phyloP scores from a whole-genome alignment of 768 basidiomycete species.

The Boletus rubropictus region DNA sequence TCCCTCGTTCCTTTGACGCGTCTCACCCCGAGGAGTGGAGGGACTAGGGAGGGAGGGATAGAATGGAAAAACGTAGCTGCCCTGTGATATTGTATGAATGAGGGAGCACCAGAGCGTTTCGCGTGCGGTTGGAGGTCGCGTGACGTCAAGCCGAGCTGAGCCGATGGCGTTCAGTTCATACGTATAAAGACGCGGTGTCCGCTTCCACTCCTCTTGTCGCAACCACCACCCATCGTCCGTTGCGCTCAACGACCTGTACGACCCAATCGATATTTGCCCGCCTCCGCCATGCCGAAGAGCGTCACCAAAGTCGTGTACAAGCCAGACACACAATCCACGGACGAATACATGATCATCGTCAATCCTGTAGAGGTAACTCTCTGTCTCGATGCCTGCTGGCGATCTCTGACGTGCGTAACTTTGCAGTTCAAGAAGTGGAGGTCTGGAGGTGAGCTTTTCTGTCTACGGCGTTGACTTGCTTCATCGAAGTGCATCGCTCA shows the following conservation, averaged over 20 bases:
- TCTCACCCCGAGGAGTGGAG: constrained; percentile 18
- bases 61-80: constrained; percentile 24
- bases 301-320: constrained; percentile 76
- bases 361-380: constrained; percentile 54
- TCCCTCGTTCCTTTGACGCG: constrained; percentile 48
- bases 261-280: too few relatives aligned
- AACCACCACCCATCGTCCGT: constrained; percentile 6
- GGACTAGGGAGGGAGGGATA: constrained; percentile 8
- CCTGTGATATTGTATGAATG: constrained; percentile 9
- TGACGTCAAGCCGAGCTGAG: constrained; percentile 21
- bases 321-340: constrained; percentile 62
- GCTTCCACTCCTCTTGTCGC: not conserved
- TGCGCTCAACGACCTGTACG: not conserved
- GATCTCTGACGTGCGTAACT: constrained; percentile 6
- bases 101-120: constrained; percentile 7
- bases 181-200: constrained; percentile 27
- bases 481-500: constrained; percentile 9
- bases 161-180: too few relatives aligned
- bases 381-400: constrained; percentile 1
- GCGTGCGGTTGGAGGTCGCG: too few relatives aligned
- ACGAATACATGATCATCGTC: constrained; percentile 69
- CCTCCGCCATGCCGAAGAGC: constrained; percentile 36
- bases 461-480: not conserved
- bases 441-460: constrained; percentile 54
- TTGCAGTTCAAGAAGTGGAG: constrained; percentile 73